Base-by-base conservation (phyloP, 208 protist genomes). In the Leishmania amazonensis region DNA sequence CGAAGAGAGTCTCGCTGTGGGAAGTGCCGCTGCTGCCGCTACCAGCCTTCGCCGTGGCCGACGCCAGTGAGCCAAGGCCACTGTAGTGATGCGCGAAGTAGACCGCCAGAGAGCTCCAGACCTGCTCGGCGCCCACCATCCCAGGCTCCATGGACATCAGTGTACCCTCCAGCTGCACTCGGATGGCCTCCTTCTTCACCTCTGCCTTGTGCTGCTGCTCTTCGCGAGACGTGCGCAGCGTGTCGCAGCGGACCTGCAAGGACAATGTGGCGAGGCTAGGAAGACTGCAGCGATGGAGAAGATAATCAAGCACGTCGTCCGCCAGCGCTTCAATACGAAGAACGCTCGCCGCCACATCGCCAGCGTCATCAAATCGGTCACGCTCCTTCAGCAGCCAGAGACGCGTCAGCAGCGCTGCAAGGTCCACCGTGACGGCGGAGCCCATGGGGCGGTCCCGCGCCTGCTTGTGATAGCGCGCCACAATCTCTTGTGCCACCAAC, bases 121-220 rank as follows among this genome's bases (percentile, higher is more conserved):
- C 79, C 85, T 96, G 92, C 79, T 96, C 94, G 19, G 88, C 83
- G 19, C 84, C 84, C 6, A 78, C 82, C 76, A 85, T 84, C 4
- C 82, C 53, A 31, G 82, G 57, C 28, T 88, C 78, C 85, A 94
- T 91, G 31, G 91, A 87, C 57, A 92, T 81, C 31, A 95, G 81
- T 3, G 91, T 87, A 5, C 85, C 79, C 77, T 91, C 78, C 24
- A 97, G 81, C 19, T 90, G 91, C 68, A 94, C 62, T 5, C 89
- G 89, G 54, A 97, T 86, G 17, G 92, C 91, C 80, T 97, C 90
- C 71, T 89, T 84, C 85, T 90, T 90, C 80, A 95, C 90, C 42
- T 85, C 88, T n/a, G 85, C 87, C 24, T 79, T 88, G 57, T 80
- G 90, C 13, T 85, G 79, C 73, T 86, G 88, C 67, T 85, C 85